These are phyloP conservation scores for Hypoxylon subgilvum DNA, from an alignment of 495 filamentous ascomycete species.

Conservation along the genomic window DNA sequence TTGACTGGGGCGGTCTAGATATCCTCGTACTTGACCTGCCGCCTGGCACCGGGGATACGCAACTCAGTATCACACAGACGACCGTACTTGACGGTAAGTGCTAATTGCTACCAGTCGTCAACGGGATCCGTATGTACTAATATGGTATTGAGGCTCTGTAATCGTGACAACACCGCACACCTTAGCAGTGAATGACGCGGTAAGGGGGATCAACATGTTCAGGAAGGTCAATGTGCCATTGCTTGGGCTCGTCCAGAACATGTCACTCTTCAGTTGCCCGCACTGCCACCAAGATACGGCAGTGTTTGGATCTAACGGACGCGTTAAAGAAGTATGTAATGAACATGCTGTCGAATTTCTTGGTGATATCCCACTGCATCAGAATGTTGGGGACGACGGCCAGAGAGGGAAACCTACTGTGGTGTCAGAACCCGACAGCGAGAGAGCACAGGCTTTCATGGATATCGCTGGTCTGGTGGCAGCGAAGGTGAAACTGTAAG, in stretches of 20 bases:
- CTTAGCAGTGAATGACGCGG: conserved; percentile 83
- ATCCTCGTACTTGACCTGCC: conserved; percentile 89
- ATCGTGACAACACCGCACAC: conserved; percentile 94
- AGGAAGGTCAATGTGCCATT: conserved; percentile 75
- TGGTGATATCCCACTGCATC: conserved; percentile 89
- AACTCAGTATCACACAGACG: conserved; percentile 92
- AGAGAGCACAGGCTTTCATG: conserved; percentile 72
- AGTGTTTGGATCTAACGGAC: conserved; percentile 72
- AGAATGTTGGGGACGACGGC: conserved; percentile 84
- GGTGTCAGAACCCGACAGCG: conserved; percentile 78
- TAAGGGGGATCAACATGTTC: conserved; percentile 92
- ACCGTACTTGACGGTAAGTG: conserved; percentile 74
- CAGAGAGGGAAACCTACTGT: conserved; percentile 90
- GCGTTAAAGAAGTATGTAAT: conserved; percentile 51
- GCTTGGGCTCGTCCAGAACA: conserved; percentile 95
- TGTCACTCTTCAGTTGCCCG: conserved; percentile 86
- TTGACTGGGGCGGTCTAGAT: conserved; percentile 85
- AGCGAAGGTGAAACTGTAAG: conserved; percentile 52
- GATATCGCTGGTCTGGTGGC: conserved; percentile 69
- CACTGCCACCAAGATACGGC: conserved; percentile 73
- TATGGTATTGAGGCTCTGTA: conserved; percentile 65
- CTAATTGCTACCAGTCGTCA: background rate
- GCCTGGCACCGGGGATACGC: conserved; percentile 92
- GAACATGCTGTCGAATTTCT: conserved; percentile 75
- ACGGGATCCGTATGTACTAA: background rate